Evolutionary conservation across 1,139 yeast species (phyloP), one percentile per base, ranked within the genome.

Genomic region (Cylindricascospora bacillispora): DNA sequence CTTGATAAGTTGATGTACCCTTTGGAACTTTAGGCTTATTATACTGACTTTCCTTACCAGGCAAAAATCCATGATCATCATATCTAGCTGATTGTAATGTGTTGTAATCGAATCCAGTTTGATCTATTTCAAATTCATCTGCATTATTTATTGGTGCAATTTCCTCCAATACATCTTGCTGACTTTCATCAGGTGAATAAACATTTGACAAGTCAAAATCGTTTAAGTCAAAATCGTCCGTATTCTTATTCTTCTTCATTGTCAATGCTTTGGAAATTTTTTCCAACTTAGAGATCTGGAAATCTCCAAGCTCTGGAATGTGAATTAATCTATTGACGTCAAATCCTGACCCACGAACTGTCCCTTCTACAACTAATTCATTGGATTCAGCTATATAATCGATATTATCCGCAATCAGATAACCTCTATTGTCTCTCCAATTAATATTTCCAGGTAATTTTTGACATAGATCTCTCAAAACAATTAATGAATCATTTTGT

Each of bases 361-460:
- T 69, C 28, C 98, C 99, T 49, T 76, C 79, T 6, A 86, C 68
- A 3, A 70, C 70, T 22, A 85, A 51, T 22, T 21, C 15, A n/a
- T 35, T 9, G 20, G 22, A 18, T 27, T 50, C 45, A 6, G 59
- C 58, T n/a, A 59, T 54, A 64, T 70, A 76, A 22, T 57, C 54
- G 1, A 73, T 63, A 3, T 56, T 47, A 42, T 83, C 93, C 1
- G 93, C 92, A 13, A 89, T 66, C 38, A 89, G 34, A 59, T 86
- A 92, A 6, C 94, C 92, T 51, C 98, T 67, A 15, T 75, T 61
- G 44, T 89, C 97, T 59, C 98, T 74, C 98, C 98, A 92, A 22
- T 70, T 68, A 25, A 92, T 64, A 2, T 83, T 73, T 50, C 76
- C 77, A 17, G 98, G 98, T 47, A 75, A 70, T 54, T 76, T 81